Conservation (phyloP, 257 asterid species). For the Fraxinus pennsylvanica region DNA sequence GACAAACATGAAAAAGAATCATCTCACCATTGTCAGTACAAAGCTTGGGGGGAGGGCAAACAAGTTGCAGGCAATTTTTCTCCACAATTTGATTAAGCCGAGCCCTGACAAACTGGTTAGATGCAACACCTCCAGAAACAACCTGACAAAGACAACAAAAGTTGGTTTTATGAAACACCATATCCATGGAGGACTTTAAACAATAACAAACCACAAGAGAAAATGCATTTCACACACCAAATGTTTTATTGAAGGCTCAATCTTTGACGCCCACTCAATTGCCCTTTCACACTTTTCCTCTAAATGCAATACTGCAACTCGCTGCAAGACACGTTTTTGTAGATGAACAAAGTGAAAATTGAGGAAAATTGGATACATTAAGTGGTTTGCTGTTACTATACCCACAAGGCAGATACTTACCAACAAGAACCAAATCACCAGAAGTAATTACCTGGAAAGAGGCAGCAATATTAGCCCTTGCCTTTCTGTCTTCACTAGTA, state of each 20-base stretch:
- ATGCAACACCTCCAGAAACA: slow-evolving; percentile 98
- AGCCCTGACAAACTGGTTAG: slow-evolving; percentile 74
- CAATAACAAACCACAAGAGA: background rate
- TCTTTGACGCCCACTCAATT: slow-evolving; percentile 82
- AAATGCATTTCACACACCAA: slow-evolving; percentile 52
- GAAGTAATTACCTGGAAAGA: slow-evolving; percentile 74
- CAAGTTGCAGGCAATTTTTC: slow-evolving; percentile 67
- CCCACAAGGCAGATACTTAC: background rate
- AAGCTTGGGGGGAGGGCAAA: slow-evolving; percentile 96
- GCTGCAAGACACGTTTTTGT: slow-evolving; percentile 42
- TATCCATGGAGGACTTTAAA: slow-evolving; percentile 12
- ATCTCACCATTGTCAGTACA: slow-evolving; percentile 89
- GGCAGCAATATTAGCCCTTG: slow-evolving; percentile 97
- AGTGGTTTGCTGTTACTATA: slow-evolving; percentile 4
- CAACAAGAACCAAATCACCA: background rate
- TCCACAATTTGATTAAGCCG: slow-evolving; percentile 63
- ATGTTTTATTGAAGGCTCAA: slow-evolving; percentile 76
- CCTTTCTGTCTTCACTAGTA: slow-evolving; percentile 61
- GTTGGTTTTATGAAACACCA: slow-evolving; percentile 12
- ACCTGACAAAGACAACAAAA: slow-evolving; percentile 51
- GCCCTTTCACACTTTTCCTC: slow-evolving; percentile 92
- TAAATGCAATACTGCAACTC: slow-evolving; percentile 85
- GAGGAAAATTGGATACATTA: background rate
- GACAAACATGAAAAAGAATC: background rate
- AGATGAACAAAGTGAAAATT: slow-evolving; percentile 10